phyloP scores from a whole-genome alignment of 352 stramenopile species.

The Sclerospora graminicola region DNA sequence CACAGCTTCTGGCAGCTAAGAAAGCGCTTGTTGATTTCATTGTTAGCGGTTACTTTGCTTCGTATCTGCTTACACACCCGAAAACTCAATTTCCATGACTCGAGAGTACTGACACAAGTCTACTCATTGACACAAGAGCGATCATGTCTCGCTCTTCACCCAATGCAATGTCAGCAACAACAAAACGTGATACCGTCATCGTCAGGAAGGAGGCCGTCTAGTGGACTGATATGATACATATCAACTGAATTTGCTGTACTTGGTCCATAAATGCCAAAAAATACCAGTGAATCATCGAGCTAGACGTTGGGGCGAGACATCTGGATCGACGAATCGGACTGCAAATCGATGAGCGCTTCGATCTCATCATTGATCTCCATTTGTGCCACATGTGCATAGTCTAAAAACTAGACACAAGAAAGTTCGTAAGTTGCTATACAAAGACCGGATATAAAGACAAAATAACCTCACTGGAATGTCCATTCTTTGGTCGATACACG shows the following conservation, averaged over 20 bases:
- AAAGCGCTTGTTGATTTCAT: too few species aligned
- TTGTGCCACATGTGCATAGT: conserved; percentile 39
- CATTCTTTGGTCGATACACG: conserved; percentile 29
- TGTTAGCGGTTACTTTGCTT: too few species aligned
- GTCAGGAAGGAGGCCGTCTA: conserved; percentile 19
- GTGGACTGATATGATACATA: conserved; percentile 18
- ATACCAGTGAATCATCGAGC: conserved; percentile 40
- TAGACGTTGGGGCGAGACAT: conserved; percentile 22
- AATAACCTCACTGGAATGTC: conserved; percentile 11
- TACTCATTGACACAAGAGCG: conserved; percentile 30
- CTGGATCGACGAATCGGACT: conserved; percentile 1
- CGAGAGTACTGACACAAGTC: conserved; percentile 28
- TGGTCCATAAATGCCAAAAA: conserved; percentile 24
- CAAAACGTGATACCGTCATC: conserved; percentile 28
- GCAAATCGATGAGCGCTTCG: conserved; percentile 36
- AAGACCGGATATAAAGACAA: not conserved
- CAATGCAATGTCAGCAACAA: conserved; percentile 32
- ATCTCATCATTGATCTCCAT: conserved; percentile 52
- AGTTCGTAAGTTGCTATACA: not conserved
- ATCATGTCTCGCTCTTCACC: conserved; percentile 11
- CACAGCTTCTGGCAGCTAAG: conserved; percentile 39
- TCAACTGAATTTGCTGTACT: not conserved
- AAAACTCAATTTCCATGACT: conserved; percentile 34
- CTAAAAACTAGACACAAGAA: conserved; percentile 23
- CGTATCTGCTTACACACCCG: conserved; percentile 35